Evolutionary conservation across 176 grass and related monocot genomes (phyloP).

Genomic region (Eragrostis curvula): DNA sequence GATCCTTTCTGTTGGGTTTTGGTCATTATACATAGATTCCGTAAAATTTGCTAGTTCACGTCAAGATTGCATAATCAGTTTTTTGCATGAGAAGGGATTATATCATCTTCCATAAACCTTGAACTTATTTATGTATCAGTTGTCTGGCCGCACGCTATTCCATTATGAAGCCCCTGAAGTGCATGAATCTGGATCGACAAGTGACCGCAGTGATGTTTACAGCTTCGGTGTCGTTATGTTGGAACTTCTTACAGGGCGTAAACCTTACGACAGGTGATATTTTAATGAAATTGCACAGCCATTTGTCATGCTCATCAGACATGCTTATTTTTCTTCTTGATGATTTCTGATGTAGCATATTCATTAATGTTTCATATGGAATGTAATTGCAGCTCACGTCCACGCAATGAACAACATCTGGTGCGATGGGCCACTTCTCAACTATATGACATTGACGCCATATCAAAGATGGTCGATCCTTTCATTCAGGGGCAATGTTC

Average conservation of each 20-base stretch:
- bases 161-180: conserved; percentile 93
- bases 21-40: neutral
- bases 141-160: conserved; percentile 67
- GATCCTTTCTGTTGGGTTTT: conserved; percentile 2
- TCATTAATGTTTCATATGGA: conserved; percentile 16
- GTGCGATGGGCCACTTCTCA: conserved; percentile 91
- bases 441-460: conserved; percentile 80
- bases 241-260: conserved; percentile 93
- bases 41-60: neutral
- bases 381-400: conserved; percentile 67
- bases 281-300: neutral
- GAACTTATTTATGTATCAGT: conserved; percentile 54
- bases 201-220: conserved; percentile 88
- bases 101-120: conserved; percentile 28
- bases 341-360: conserved; percentile 5
- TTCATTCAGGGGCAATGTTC: conserved; percentile 75
- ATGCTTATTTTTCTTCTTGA: conserved; percentile 36
- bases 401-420: conserved; percentile 85
- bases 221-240: conserved; percentile 98
- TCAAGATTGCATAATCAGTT: neutral
- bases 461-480: conserved; percentile 92
- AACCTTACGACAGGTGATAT: conserved; percentile 86
- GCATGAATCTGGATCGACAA: conserved; percentile 76
- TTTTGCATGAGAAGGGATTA: conserved; percentile 14
- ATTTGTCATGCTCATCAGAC: neutral